Evolutionary conservation across 2,329 filamentous ascomycete genomes (phyloP).

Genomic region (Chaetomium strumarium): DNA sequence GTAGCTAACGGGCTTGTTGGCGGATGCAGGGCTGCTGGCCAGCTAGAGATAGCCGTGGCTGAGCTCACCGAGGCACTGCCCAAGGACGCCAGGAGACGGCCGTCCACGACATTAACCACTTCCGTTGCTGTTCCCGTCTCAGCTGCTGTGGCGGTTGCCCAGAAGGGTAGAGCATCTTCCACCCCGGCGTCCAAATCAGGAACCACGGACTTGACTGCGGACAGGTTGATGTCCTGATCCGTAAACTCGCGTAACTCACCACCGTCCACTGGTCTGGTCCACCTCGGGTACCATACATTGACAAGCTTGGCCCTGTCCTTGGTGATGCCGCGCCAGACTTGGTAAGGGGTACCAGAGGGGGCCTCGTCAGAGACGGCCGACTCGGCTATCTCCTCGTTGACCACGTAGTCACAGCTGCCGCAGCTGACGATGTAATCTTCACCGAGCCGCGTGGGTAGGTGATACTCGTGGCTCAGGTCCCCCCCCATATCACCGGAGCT

Average conservation of each 20-base stretch:
- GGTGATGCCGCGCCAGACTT: conserved; percentile 58
- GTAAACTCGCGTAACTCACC: conserved; percentile 21
- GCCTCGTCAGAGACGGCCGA: conserved; percentile 22
- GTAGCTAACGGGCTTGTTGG: conserved; percentile 1
- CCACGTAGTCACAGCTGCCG: conserved; percentile 63
- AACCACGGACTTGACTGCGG: conserved; percentile 59
- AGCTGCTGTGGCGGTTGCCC: conserved; percentile 36
- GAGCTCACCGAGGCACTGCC: neutral
- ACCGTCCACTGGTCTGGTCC: conserved; percentile 11
- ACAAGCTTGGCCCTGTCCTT: conserved; percentile 63
- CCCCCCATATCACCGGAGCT: conserved; percentile 97
- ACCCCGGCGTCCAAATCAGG: conserved; percentile 67
- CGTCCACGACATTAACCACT: conserved; percentile 36
- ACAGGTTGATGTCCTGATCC: conserved; percentile 39
- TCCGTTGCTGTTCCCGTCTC: conserved; percentile 13
- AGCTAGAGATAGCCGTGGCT: conserved; percentile 1
- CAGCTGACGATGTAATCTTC: conserved; percentile 84
- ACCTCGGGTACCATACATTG: conserved; percentile 59
- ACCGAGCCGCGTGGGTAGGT: conserved; percentile 70
- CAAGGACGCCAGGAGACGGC: conserved; percentile 25
- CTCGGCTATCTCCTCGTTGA: conserved; percentile 79
- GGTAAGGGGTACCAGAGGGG: conserved; percentile 15
- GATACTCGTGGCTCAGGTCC: conserved; percentile 89
- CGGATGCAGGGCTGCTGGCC: conserved; percentile 13
- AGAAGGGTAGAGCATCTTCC: conserved; percentile 51